These are phyloP conservation scores for Cladochytrium tenue DNA, from an alignment of 371 early-diverging fungal genomes.

Conservation along the genomic window DNA sequence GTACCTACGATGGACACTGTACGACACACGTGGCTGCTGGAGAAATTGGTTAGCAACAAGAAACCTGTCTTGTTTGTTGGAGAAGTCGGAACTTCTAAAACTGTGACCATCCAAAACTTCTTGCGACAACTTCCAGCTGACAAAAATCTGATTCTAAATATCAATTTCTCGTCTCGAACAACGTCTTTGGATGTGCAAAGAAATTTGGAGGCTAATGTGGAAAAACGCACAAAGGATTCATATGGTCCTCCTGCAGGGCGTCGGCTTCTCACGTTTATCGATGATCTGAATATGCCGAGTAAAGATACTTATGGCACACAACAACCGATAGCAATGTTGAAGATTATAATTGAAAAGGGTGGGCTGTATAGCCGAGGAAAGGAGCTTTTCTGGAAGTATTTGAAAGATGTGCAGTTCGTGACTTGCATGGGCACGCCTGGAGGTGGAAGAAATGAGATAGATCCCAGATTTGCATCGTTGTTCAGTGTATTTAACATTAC, in stretches of 20 bases:
- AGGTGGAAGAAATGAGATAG: constrained; percentile 61
- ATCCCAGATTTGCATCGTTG: constrained; percentile 56
- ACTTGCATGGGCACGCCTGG: constrained; percentile 63
- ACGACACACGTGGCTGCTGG: constrained; percentile 58
- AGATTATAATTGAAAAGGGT: constrained; percentile 54
- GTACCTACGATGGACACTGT: constrained; percentile 63
- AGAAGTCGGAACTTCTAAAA: constrained; percentile 59
- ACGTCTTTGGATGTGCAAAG: constrained; percentile 57
- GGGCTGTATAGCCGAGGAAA: constrained; percentile 60
- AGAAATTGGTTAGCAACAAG: constrained; percentile 46
- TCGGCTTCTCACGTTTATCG: constrained; percentile 54
- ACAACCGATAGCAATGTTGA: constrained; percentile 59
- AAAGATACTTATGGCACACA: constrained; percentile 67
- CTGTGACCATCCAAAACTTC: constrained; percentile 57
- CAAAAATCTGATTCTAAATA: constrained; percentile 50
- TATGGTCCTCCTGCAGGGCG: constrained; percentile 61
- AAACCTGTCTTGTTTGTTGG: constrained; percentile 58
- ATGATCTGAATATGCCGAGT: constrained; percentile 64
- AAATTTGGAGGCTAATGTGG: constrained; percentile 60
- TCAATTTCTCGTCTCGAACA: constrained; percentile 60
- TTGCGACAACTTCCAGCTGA: constrained; percentile 49
- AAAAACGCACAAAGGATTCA: constrained; percentile 63
- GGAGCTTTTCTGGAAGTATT: constrained; percentile 56
- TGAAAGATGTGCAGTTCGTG: constrained; percentile 58
- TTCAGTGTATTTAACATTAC: constrained; percentile 62